phyloP scores from a whole-genome alignment of 306 rosid species.

The Neltuma alba region DNA sequence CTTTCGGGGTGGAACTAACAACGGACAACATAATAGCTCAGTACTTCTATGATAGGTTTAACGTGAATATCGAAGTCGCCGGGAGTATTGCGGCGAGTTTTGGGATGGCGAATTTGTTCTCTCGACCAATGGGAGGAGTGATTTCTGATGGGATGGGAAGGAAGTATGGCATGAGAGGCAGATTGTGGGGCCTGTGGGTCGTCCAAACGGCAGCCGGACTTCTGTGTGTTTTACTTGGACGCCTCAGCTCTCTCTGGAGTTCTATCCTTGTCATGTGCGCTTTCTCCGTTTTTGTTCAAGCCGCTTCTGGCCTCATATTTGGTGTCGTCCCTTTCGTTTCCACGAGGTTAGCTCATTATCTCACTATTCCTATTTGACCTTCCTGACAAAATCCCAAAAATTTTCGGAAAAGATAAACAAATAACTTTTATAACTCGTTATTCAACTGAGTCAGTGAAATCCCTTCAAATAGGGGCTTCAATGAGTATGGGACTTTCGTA shows the following conservation, averaged over 20 bases:
- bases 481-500: no score
- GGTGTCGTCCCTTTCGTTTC: constrained; percentile 70
- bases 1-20: constrained; percentile 62
- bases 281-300: constrained; percentile 56
- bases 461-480: background rate
- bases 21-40: constrained; percentile 57
- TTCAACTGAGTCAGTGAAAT: background rate
- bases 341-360: constrained; percentile 40
- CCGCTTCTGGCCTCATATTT: constrained; percentile 59
- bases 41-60: constrained; percentile 61
- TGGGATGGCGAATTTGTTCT: constrained; percentile 57
- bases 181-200: constrained; percentile 62
- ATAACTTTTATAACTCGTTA: background rate
- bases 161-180: constrained; percentile 62
- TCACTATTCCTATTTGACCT: background rate
- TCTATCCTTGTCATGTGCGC: constrained; percentile 55
- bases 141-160: constrained; percentile 54
- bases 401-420: background rate
- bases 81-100: constrained; percentile 64
- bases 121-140: constrained; percentile 61
- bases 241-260: constrained; percentile 49
- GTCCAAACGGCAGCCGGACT: constrained; percentile 54
- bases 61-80: constrained; percentile 46
- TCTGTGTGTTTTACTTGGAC: constrained; percentile 52
- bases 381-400: background rate